These are phyloP conservation scores for Blastomyces percursus DNA, from an alignment of 2,329 filamentous ascomycete genomes.

Conservation along the genomic window DNA sequence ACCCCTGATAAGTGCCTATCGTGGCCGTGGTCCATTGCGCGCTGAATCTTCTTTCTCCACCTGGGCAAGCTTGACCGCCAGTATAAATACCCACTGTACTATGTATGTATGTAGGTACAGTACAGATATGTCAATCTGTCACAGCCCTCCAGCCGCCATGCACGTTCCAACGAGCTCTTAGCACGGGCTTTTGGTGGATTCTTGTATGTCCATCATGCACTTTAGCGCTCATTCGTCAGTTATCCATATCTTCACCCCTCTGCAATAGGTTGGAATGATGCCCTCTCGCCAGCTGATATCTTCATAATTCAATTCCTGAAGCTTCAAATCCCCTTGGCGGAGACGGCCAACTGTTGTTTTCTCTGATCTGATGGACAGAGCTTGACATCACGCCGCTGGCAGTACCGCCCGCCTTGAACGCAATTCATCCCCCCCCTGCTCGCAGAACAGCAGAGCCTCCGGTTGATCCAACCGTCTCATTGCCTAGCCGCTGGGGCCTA, in stretches of 20 bases:
- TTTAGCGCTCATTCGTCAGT: neutral
- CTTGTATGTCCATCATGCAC: neutral
- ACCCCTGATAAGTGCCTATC: too few relatives aligned
- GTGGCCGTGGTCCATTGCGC: too few relatives aligned
- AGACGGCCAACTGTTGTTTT: too few relatives aligned
- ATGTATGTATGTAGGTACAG: too few relatives aligned
- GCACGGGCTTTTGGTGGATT: neutral
- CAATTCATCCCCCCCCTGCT: neutral
- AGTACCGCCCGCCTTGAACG: neutral
- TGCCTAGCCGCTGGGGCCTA: constrained; percentile 3
- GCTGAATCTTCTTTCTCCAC: neutral
- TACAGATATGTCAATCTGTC: neutral
- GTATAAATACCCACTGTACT: too few relatives aligned
- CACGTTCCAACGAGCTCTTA: neutral
- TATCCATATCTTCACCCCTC: neutral
- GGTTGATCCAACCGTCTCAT: neutral
- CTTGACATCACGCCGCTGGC: neutral
- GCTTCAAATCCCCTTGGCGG: too few relatives aligned
- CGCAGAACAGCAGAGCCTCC: neutral
- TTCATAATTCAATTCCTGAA: neutral
- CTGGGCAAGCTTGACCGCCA: neutral
- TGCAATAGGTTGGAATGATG: neutral
- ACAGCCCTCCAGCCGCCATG: neutral
- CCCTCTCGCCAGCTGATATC: neutral
- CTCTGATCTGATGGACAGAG: neutral